These are phyloP conservation scores for Candolleomyces eurysporus DNA, from an alignment of 768 basidiomycete genomes.

Conservation along the genomic window DNA sequence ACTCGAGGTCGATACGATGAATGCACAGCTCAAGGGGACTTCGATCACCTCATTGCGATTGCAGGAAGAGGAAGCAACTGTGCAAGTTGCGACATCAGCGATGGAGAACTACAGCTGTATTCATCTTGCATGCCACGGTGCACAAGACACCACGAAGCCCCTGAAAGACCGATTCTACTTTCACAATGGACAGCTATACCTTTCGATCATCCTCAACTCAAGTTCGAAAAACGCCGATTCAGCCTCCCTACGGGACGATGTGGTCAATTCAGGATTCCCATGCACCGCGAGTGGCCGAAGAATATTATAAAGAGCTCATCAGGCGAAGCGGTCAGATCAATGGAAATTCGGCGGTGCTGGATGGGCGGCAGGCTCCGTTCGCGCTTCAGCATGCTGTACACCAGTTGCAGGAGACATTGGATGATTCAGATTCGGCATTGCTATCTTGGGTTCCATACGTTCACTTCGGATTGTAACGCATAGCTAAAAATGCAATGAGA, in stretches of 20 bases:
- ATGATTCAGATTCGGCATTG: neutral
- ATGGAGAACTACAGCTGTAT: slow-evolving; percentile 18
- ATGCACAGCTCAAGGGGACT: too few species aligned
- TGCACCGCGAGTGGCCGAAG: slow-evolving; percentile 25
- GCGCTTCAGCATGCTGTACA: slow-evolving; percentile 17
- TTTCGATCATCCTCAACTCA: slow-evolving; percentile 11
- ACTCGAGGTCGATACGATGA: too few species aligned
- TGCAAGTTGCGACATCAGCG: neutral
- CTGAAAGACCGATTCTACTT: slow-evolving; percentile 21
- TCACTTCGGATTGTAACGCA: too few species aligned
- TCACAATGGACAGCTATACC: slow-evolving; percentile 16
- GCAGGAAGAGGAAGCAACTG: neutral
- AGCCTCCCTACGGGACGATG: slow-evolving; percentile 41
- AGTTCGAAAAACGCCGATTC: slow-evolving; percentile 17
- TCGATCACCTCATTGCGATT: neutral
- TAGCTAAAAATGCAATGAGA: too few species aligned
- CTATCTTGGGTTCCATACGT: neutral
- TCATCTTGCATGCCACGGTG: slow-evolving; percentile 34
- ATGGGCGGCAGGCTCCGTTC: slow-evolving; percentile 10
- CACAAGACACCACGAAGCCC: slow-evolving; percentile 23
- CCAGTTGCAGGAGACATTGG: slow-evolving; percentile 2
- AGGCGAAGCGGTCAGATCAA: neutral
- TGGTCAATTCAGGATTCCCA: slow-evolving; percentile 35
- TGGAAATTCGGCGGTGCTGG: neutral
- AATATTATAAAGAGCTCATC: slow-evolving; percentile 23